These are phyloP conservation scores for Ogataea parapolymorpha DNA, from an alignment of 805 yeast species.

Conservation along the genomic window DNA sequence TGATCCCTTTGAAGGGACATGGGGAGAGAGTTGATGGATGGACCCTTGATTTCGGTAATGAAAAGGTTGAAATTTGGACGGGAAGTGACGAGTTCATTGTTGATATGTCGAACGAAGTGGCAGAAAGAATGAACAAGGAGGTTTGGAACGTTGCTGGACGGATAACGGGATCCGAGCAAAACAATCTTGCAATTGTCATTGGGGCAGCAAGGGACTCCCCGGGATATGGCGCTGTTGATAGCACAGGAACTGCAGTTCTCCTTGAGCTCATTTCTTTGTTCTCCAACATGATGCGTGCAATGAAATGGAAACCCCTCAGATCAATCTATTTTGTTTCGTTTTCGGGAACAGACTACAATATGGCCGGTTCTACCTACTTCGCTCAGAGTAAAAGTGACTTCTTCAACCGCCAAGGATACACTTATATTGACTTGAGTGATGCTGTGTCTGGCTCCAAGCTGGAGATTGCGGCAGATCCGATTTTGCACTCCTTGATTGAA, in stretches of 20 bases:
- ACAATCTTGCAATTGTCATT: constrained; percentile 65
- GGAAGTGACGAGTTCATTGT: constrained; percentile 34
- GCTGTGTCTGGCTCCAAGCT: constrained; percentile 52
- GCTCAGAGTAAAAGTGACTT: constrained; percentile 53
- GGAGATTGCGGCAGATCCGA: constrained; percentile 54
- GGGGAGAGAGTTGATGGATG: constrained; percentile 39
- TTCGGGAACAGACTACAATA: constrained; percentile 77
- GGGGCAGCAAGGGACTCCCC: constrained; percentile 79
- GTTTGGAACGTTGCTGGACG: constrained; percentile 79
- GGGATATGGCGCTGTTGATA: constrained; percentile 68
- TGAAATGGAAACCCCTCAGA: constrained; percentile 81
- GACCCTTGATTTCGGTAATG: constrained; percentile 29
- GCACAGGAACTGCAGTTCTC: constrained; percentile 71
- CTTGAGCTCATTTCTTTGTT: constrained; percentile 69
- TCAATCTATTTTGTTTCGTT: constrained; percentile 79
- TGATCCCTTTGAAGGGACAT: constrained; percentile 33
- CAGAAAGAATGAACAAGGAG: constrained; percentile 53
- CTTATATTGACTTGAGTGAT: constrained; percentile 73
- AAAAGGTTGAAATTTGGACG: constrained; percentile 41
- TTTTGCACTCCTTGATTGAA: constrained; percentile 48
- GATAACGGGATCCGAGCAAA: constrained; percentile 77
- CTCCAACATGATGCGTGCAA: constrained; percentile 56
- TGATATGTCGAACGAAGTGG: constrained; percentile 37
- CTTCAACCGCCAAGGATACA: constrained; percentile 57
- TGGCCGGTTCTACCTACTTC: constrained; percentile 84